Percentiles rank a stretch among this genome's conserved stretches.
These are phyloP conservation scores for Russula sp. DNA, from an alignment of 768 basidiomycete species.

Conservation along the genomic window DNA sequence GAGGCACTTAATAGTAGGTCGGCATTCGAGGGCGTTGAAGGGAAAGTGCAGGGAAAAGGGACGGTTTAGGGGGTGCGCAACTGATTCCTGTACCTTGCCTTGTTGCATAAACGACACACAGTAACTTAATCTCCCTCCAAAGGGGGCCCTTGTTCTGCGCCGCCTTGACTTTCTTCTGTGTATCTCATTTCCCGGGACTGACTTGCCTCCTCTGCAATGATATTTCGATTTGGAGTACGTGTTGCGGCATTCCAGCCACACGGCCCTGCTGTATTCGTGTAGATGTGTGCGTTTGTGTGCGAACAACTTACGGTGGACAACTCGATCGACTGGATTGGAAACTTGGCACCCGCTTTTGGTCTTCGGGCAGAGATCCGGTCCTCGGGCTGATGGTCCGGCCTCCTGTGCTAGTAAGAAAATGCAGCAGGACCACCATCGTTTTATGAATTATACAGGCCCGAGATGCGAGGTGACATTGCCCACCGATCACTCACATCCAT, in stretches of 20 bases:
- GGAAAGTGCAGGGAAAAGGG: background rate
- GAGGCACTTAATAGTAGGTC: background rate
- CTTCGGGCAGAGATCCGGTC: background rate
- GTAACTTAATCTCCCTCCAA: slow-evolving; percentile 7
- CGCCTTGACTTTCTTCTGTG: slow-evolving; percentile 1
- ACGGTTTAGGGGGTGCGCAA: slow-evolving; percentile 15
- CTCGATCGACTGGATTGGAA: slow-evolving; percentile 7
- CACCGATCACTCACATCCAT: background rate
- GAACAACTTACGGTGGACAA: background rate
- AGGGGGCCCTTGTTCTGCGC: background rate
- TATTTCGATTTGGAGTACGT: slow-evolving; percentile 6
- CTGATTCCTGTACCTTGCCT: background rate
- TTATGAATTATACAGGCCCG: background rate
- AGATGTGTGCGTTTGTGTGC: background rate
- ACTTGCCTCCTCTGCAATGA: background rate
- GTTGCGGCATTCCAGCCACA: background rate
- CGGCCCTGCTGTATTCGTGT: background rate
- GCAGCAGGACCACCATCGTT: background rate
- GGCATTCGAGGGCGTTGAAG: background rate
- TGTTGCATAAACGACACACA: slow-evolving; percentile 2
- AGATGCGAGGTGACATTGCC: background rate
- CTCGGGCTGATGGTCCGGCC: background rate
- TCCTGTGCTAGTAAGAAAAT: background rate
- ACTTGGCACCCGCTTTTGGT: background rate
- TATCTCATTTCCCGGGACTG: background rate